A percentile compares a stretch with the other conserved stretches of the same genome.
These are phyloP conservation scores for Cyathus striatus DNA, from an alignment of 768 basidiomycete genomes.

Conservation along the genomic window DNA sequence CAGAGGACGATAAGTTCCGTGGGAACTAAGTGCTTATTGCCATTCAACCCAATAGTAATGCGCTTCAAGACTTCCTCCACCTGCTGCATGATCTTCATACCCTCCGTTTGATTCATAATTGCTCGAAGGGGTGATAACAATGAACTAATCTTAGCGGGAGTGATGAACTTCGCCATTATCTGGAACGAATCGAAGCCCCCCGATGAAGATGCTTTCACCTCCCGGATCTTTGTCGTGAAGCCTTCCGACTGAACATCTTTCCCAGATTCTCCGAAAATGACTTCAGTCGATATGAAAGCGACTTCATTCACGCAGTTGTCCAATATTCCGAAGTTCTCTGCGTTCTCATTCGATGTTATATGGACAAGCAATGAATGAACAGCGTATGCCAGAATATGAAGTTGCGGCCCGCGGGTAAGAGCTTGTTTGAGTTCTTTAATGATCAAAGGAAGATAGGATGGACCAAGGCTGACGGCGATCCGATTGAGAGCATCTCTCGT, in stretches of 20 bases:
- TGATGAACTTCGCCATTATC: constrained; percentile 72
- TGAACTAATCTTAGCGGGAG: constrained; percentile 69
- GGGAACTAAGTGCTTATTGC: constrained; percentile 68
- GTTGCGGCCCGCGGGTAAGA: constrained; percentile 85
- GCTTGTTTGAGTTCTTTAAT: constrained; percentile 82
- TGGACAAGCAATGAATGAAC: constrained; percentile 80
- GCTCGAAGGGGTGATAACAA: constrained; percentile 75
- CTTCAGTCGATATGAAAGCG: constrained; percentile 78
- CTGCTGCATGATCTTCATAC: constrained; percentile 71
- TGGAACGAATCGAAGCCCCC: constrained; percentile 84
- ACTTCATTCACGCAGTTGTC: constrained; percentile 78
- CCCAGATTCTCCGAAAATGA: constrained; percentile 91
- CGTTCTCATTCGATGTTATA: constrained; percentile 60
- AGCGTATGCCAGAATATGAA: constrained; percentile 86
- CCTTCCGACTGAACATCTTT: constrained; percentile 85
- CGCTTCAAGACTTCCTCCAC: constrained; percentile 88
- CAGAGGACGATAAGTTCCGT: constrained; percentile 75
- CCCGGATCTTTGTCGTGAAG: constrained; percentile 92
- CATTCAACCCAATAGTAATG: constrained; percentile 78
- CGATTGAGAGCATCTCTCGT: constrained; percentile 78
- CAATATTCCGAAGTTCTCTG: constrained; percentile 51
- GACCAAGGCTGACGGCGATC: constrained; percentile 69
- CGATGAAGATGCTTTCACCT: constrained; percentile 80
- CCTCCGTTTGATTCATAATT: constrained; percentile 83
- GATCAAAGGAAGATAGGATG: constrained; percentile 65